Base-by-base conservation (phyloP, 1,284 basidiomycete species). In the Chalciporus sp. region DNA sequence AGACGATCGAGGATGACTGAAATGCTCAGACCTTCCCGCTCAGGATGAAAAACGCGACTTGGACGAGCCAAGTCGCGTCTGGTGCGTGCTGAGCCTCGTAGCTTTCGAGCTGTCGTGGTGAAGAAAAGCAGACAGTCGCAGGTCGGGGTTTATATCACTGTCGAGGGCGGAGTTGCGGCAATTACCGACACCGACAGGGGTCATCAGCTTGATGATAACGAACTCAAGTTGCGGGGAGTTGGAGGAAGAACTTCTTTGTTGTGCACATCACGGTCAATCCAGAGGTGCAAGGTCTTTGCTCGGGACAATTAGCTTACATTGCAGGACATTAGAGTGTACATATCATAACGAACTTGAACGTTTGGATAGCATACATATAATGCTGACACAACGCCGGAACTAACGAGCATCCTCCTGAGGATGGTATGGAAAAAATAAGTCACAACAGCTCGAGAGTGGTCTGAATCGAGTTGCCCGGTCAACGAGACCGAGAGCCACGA, bases 21-120 rank as follows among this genome's bases (percentile, higher is more conserved):
- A 71, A 79, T 73, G 66, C 80, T 83, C 82, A 83, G 81, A 83
- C 80, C 81, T 81, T 83, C 79, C 81, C 79, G 77, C 80, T 81
- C 78, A 76, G 71, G 61, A 78, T 52, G 45, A 64, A 58, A 69
- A 70, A 72, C 53, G 57, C 58, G 56, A 40, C 35, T 37, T 37
- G 35, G 33, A 37, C 35, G 8, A 37, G 14, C 23, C 28, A 26
- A 14, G 14, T 51, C 58, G 44, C 47, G 65, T 66, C 68, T 67
- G 72, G 77, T 79, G 56, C 64, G 80, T 70, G 60, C 66, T 74
- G 77, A 82, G 79, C 76, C 59, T 78, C 75, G 79, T 71, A 74
- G 78, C 80, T 70, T 82, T 82, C 67, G 68, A 68, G 72, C 74
- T 78, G 76, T 72, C 61, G 63, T 66, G 62, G 53, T 52, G 44